A percentile compares a stretch with the other conserved stretches of the same genome.
phyloP scores from a whole-genome alignment of 2,329 filamentous ascomycete species.

The Colletotrichum gigasporum region DNA sequence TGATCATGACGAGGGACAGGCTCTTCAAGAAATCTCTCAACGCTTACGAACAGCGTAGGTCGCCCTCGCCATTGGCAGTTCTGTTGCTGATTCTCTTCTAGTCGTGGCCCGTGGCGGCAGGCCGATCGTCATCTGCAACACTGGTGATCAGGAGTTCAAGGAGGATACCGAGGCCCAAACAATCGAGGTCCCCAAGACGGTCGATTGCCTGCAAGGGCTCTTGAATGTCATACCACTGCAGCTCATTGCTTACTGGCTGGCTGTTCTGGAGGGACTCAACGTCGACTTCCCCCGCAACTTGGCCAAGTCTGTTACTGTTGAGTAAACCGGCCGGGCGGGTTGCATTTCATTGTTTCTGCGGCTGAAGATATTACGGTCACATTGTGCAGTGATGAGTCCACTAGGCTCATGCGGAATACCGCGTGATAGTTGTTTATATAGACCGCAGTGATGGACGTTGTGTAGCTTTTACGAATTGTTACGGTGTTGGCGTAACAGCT shows the following conservation, averaged over 20 bases:
- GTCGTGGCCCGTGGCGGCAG: slow-evolving; percentile 96
- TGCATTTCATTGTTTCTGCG: no score
- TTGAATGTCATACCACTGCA: slow-evolving; percentile 98
- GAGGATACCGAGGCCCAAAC: slow-evolving; percentile 88
- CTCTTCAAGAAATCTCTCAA: slow-evolving; percentile 99
- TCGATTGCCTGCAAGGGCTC: slow-evolving; percentile 94
- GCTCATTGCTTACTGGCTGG: slow-evolving; percentile 98
- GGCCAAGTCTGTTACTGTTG: slow-evolving; percentile 98
- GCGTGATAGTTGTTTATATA: no score
- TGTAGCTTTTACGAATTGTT: no score
- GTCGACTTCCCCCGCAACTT: slow-evolving; percentile 99
- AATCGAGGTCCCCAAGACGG: slow-evolving; percentile 96
- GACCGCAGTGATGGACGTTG: no score
- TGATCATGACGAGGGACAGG: slow-evolving; percentile 96
- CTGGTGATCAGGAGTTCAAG: slow-evolving; percentile 89
- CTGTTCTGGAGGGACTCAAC: slow-evolving; percentile 93
- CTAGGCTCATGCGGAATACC: no score
- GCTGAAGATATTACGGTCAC: no score
- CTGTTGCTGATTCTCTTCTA: slow-evolving; percentile 43
- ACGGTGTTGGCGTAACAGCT: no score
- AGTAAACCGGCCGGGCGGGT: no score
- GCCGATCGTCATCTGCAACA: slow-evolving; percentile 98
- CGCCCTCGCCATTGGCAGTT: not conserved
- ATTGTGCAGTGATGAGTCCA: no score
- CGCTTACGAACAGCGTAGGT: slow-evolving; percentile 93